Evolutionary conservation across 345 rosid species (phyloP), one percentile per base, ranked within the genome.

Genomic region (Rhizophora mangle): DNA sequence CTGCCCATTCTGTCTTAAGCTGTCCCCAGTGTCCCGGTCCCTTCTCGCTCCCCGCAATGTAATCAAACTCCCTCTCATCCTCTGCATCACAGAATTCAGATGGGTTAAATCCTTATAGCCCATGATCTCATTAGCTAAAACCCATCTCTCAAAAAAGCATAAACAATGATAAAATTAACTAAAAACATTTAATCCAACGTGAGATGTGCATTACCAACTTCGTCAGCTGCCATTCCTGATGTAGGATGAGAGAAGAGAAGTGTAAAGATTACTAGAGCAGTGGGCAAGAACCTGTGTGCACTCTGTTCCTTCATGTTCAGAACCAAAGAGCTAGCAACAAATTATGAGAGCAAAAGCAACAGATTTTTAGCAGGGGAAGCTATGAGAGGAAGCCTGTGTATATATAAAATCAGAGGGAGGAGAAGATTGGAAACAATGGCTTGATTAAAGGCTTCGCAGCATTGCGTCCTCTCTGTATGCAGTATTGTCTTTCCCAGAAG

Each of bases 21-120:
- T 54, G 20, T 76, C 54, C 93, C 93, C 88, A 88, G 15, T 75
- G 74, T 1, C 1, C 37, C 0, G 90, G 93, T 24, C 90, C 93
- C 63, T 78, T 88, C 60, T 68, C 68, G 67, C 88, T 72, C 19
- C 82, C 81, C 69, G 54, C 18, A 0, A 31, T 24, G 72, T 88
- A 88, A 65, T 81, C 82, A 60, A 88, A 88, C 73, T 84, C 93
- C 8, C 79, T 73, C 82, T 88, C 86, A 27, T 87, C 80, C 79
- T 85, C 89, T 87, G 81, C 84, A 74, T 11, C n/a, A 1, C 4
- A 11, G 0, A 10, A 62, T 34, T 22, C 30, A 51, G 61, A 75
- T 88, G 76, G 21, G 49, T 43, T 43, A 43, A 43, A 13, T 15
- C 49, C 3, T 43, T 43, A 43, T 43, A 43, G 5, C 49, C 49